A percentile compares a stretch with the other conserved stretches of the same genome.
phyloP scores from a whole-genome alignment of 306 rosid species.

The Clitoria ternatea region DNA sequence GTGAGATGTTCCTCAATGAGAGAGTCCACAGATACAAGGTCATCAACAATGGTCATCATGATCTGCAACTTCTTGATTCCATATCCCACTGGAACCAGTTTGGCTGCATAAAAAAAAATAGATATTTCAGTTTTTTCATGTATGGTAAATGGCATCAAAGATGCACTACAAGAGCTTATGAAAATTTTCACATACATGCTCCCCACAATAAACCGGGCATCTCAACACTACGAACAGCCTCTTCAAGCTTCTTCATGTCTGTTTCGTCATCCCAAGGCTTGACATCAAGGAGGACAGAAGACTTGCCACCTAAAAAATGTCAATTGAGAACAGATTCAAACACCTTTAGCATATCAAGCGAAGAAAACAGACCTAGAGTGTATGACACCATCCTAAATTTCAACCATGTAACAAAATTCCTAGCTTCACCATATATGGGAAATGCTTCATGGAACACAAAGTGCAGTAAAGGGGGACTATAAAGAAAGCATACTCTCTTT shows the following conservation, averaged over 20 bases:
- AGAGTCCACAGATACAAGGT: constrained; percentile 75
- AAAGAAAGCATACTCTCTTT: constrained; percentile 67
- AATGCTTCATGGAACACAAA: neutral
- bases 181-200: constrained; percentile 57
- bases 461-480: neutral
- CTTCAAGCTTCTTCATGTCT: constrained; percentile 93
- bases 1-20: constrained; percentile 77
- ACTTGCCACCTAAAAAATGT: constrained; percentile 67
- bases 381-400: neutral
- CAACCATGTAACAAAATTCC: neutral
- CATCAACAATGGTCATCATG: constrained; percentile 80
- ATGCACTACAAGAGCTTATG: neutral
- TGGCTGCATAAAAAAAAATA: constrained; percentile 47
- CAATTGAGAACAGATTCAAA: neutral
- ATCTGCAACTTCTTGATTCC: constrained; percentile 89
- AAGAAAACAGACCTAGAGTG: neutral
- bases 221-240: constrained; percentile 70
- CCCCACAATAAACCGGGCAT: constrained; percentile 84
- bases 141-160: neutral
- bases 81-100: constrained; percentile 77
- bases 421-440: neutral
- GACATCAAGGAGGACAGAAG: constrained; percentile 84
- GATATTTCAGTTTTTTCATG: neutral
- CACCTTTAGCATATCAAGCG: neutral
- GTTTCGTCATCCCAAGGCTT: constrained; percentile 98